Base-by-base conservation (phyloP, 2,329 filamentous ascomycete species). In the Davidsoniella eucalypti region DNA sequence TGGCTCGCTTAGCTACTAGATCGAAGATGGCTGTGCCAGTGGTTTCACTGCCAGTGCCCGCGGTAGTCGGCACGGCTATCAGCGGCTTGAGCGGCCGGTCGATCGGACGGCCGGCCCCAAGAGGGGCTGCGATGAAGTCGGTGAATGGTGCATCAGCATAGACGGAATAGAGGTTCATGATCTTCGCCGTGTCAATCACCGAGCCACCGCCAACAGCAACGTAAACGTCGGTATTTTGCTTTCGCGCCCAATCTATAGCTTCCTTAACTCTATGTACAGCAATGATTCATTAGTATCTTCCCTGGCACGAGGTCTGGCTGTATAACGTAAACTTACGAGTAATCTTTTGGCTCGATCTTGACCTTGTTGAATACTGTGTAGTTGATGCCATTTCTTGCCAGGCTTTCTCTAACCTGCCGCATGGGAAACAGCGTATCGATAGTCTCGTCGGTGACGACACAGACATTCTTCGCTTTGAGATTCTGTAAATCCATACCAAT, bases 11-110 rank as follows among this genome's bases (percentile, higher is more conserved):
- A 43, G 82, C 78, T 2, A 93, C 86, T 0, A 98, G 75, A 60
- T 98, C 92, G 64, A 98, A 98, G 65, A 98, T 98, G 48, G 93
- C 93, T 0, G 92, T 98, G 17, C 92, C 93, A 0, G 92, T 98
- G 1, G 92, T 98, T 66, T 98, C 92, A 50, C 85, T 92, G 3
- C 87, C 85, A n/a, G 86, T 92, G 44, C 83, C 83, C 18, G 84
- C 83, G 1, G 83, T 87, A 0, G 84, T 87, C 2, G 83, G 83
- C 2, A 87, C 78, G 44, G 83, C 83, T 43, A 87, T 78, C 6
- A 87, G 70, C 1, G 84, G 83, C 57, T 73, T 75, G 5, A 87
- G 67, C 38, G 75, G 70, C 49, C 73, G 76, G 33, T 73, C 73
- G 51, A 87, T 80, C 0, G 83, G 83, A 38, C 76, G 65, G 3